phyloP scores from a whole-genome alignment of 768 basidiomycete species.

The Plicaturopsis crispa region DNA sequence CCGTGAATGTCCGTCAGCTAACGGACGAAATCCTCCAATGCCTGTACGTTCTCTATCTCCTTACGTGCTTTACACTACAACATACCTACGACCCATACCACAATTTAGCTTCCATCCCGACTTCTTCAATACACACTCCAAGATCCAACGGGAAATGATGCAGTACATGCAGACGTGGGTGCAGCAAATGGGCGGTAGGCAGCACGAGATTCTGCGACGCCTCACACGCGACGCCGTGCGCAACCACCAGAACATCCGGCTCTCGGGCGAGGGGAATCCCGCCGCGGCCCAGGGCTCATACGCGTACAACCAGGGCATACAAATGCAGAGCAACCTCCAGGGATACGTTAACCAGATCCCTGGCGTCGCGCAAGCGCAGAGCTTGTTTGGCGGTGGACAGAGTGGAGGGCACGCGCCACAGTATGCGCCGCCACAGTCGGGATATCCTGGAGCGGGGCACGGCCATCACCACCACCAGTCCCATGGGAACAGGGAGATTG shows the following conservation, averaged over 20 bases:
- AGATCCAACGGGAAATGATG: conserved; percentile 72
- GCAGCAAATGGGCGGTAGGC: conserved; percentile 36
- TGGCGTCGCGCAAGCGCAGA: conserved; percentile 35
- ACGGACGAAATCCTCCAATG: conserved; percentile 61
- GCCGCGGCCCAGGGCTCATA: conserved; percentile 38
- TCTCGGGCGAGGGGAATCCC: conserved; percentile 42
- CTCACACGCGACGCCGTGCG: conserved; percentile 61
- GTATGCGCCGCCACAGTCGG: too few species aligned
- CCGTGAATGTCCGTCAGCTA: conserved; percentile 44
- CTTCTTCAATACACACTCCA: conserved; percentile 58
- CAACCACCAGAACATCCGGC: conserved; percentile 64
- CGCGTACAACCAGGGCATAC: conserved; percentile 38
- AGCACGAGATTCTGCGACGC: conserved; percentile 43
- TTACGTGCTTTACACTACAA: neutral
- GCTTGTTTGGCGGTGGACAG: conserved; percentile 23
- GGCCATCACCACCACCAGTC: too few species aligned
- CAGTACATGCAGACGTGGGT: conserved; percentile 61
- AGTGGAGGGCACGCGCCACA: conserved; percentile 10
- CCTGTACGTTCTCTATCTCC: conserved; percentile 36
- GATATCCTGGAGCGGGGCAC: too few species aligned
- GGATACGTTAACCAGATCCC: conserved; percentile 40
- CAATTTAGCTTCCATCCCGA: conserved; percentile 71
- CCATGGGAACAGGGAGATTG: too few species aligned
- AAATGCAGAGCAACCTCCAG: conserved; percentile 40
- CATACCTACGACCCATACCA: neutral